These are phyloP conservation scores for Lachancea fermentati DNA, from an alignment of 805 yeast genomes.

Conservation along the genomic window DNA sequence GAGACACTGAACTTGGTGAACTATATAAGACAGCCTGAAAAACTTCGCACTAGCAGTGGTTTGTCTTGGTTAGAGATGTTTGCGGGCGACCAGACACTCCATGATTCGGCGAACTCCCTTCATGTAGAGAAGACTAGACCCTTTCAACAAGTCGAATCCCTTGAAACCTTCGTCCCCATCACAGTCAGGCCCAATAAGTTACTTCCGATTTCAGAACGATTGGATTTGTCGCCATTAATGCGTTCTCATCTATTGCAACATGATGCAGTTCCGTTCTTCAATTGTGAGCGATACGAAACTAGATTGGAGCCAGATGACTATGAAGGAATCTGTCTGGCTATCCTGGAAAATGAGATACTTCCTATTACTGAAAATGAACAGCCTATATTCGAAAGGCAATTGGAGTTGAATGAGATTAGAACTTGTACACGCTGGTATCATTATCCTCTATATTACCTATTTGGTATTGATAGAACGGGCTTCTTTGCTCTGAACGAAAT, in stretches of 20 bases:
- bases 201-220: neutral
- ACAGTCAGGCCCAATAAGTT: neutral
- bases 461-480: constrained; percentile 23
- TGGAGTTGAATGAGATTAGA: constrained; percentile 21
- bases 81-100: neutral
- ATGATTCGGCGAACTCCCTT: no score
- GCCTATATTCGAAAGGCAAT: constrained; percentile 21
- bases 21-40: constrained; percentile 15
- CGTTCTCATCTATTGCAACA: constrained; percentile 3
- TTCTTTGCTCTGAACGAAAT: constrained; percentile 22
- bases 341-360: constrained; percentile 16
- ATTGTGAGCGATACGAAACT: constrained; percentile 18
- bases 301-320: constrained; percentile 18
- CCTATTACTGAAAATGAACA: constrained; percentile 4
- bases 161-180: constrained; percentile 5
- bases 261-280: constrained; percentile 21
- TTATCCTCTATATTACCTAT: constrained; percentile 19
- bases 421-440: constrained; percentile 12
- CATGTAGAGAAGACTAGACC: no score
- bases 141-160: neutral
- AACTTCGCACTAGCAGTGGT: neutral
- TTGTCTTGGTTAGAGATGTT: neutral
- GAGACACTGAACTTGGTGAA: constrained; percentile 9
- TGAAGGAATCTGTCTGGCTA: constrained; percentile 14
- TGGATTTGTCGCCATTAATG: constrained; percentile 3